These are phyloP conservation scores for Annulohypoxylon maeteangense DNA, from an alignment of 495 filamentous ascomycete genomes.

Conservation along the genomic window DNA sequence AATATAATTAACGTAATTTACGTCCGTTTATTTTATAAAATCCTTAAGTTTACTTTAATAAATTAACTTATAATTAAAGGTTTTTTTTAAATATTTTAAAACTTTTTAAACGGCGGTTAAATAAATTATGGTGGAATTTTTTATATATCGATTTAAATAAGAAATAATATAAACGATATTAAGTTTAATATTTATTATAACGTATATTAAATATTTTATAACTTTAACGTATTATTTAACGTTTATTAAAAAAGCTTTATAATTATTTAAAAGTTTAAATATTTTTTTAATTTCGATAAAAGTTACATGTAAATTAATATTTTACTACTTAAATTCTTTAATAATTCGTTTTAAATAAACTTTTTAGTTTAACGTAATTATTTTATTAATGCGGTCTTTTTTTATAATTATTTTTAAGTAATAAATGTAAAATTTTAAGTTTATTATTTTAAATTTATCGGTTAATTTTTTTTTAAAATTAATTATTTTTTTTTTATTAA, in stretches of 20 bases:
- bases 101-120: not conserved
- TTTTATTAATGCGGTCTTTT: not conserved
- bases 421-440: not conserved
- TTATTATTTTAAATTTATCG: not conserved
- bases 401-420: not conserved
- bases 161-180: not conserved
- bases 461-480: not conserved
- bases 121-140: not conserved
- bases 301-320: not conserved
- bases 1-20: not conserved
- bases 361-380: not conserved
- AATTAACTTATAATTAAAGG: not conserved
- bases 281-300: not conserved
- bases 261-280: not conserved
- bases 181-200: not conserved
- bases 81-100: not conserved
- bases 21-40: not conserved
- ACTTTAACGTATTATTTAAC: not conserved
- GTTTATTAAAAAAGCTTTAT: not conserved
- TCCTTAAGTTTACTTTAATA: not conserved
- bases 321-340: not conserved
- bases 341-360: not conserved
- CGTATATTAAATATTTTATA: not conserved
- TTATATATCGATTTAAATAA: not conserved
- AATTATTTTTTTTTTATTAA: not conserved